phyloP scores from a whole-genome alignment of 2,329 filamentous ascomycete genomes.

The Bimuria novae-zelandiae region DNA sequence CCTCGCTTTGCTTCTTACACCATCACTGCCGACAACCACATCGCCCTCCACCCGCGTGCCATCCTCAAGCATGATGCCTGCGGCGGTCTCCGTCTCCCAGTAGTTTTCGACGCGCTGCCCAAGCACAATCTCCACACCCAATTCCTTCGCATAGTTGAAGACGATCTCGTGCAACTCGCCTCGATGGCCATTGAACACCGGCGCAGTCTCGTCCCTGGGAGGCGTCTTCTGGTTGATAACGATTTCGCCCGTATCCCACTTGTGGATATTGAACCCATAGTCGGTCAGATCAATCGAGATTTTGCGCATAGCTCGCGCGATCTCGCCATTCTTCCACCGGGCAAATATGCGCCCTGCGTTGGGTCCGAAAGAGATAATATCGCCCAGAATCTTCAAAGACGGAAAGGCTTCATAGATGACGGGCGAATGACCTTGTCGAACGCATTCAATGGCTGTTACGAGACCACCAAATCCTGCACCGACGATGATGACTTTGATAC shows the following conservation, averaged over 20 bases:
- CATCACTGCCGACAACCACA: constrained; percentile 58
- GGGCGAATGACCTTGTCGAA: constrained; percentile 64
- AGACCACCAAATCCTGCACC: constrained; percentile 63
- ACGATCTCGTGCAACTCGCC: constrained; percentile 65
- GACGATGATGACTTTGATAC: constrained; percentile 60
- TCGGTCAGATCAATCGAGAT: constrained; percentile 58
- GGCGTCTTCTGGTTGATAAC: constrained; percentile 61
- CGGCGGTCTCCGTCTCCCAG: constrained; percentile 57
- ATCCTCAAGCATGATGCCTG: constrained; percentile 57
- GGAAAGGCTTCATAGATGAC: constrained; percentile 63
- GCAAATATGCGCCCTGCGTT: constrained; percentile 66
- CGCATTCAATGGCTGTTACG: constrained; percentile 66
- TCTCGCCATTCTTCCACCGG: constrained; percentile 59
- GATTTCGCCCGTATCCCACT: constrained; percentile 63
- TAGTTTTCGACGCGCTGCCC: constrained; percentile 58
- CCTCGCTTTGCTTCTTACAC: constrained; percentile 57
- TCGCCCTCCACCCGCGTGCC: constrained; percentile 56
- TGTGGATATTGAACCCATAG: constrained; percentile 66
- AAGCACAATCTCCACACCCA: constrained; percentile 61
- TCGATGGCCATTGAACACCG: constrained; percentile 64
- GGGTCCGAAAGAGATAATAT: constrained; percentile 66
- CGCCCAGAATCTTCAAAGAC: constrained; percentile 62
- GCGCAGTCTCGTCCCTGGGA: constrained; percentile 51
- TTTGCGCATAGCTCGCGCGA: constrained; percentile 54
- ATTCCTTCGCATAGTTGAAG: constrained; percentile 60